Evolutionary conservation across 2,329 filamentous ascomycete genomes (phyloP), one percentile per base, ranked within the genome.

Genomic region (Hortaea sp.): DNA sequence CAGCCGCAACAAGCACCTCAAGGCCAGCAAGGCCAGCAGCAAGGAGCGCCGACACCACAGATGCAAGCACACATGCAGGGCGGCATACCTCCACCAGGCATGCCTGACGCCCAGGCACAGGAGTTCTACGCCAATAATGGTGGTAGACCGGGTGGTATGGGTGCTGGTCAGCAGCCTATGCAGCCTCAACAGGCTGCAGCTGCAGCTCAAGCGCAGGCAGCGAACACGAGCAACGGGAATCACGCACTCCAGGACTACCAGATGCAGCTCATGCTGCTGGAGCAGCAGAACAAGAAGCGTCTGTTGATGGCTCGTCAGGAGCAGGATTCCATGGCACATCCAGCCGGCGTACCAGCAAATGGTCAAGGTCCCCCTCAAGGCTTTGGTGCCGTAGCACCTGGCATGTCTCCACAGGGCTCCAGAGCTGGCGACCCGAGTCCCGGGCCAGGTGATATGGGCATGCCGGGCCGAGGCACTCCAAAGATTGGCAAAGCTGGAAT

Each of bases 221-320:
- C 49, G 35, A 66, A 50, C 60, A 72, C 67, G 51, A 74, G 68
- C 56, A 75, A 71, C 43, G 84, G 82, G 66, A 90, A 88, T 62
- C 85, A 89, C 63, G 85, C 85, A 20, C 73, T 90, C 40, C 85
- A 89, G 65, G 85, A 92, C 64, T 90, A 90, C 59, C 85, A 90
- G 69, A 89, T 89, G 85, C 85, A 90, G 64, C 69, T 90, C 62
- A 90, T 89, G 85, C 69, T 89, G 42, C 75, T 90, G 11, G 85
- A 90, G 66, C 85, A 89, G 66, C 85, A 90, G 67, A 90, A 90
- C 58, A 90, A 89, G 73, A 89, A 88, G 67, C 75, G 85, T 12
- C 73, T 90, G 42, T 81, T 88, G 73, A 88, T 88, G 84, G 85
- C 85, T 34, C 79, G 85, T 12, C 84, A 81, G 66, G 79, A 88